Conservation (phyloP, 768 basidiomycete species). For the Lyophyllum decastes region DNA sequence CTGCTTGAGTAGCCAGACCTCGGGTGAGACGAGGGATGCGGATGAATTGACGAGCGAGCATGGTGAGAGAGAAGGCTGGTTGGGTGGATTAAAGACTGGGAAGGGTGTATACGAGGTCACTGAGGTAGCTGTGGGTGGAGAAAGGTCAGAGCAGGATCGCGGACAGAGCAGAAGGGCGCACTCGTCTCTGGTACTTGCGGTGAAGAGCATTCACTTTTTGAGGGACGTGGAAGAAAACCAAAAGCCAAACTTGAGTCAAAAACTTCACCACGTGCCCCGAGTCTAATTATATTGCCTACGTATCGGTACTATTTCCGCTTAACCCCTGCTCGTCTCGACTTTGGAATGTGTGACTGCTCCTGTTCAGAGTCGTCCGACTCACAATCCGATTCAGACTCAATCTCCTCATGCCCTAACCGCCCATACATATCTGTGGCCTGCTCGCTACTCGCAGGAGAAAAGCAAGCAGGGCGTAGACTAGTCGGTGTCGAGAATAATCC, state of each 20-base stretch:
- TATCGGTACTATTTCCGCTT: slow-evolving; percentile 10
- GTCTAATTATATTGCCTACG: slow-evolving; percentile 49
- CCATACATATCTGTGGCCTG: slow-evolving; percentile 40
- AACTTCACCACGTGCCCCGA: slow-evolving; percentile 13
- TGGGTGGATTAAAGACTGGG: slow-evolving; percentile 34
- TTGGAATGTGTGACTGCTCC: slow-evolving; percentile 61
- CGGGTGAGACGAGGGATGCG: slow-evolving; percentile 53
- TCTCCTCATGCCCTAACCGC: slow-evolving; percentile 30
- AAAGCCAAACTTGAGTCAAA: slow-evolving; percentile 11
- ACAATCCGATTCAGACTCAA: slow-evolving; percentile 41
- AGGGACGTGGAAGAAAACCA: slow-evolving; percentile 14
- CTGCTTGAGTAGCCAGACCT: slow-evolving; percentile 68
- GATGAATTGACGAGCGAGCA: slow-evolving; percentile 59
- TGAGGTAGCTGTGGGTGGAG: slow-evolving; percentile 66
- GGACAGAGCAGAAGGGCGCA: slow-evolving; percentile 35
- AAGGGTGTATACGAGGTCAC: slow-evolving; percentile 88
- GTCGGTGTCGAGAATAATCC: slow-evolving; percentile 30
- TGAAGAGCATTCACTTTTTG: slow-evolving; percentile 72
- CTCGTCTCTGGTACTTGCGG: slow-evolving; percentile 89
- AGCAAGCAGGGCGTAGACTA: slow-evolving; percentile 29
- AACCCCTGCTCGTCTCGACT: slow-evolving; percentile 53
- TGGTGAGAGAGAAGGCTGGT: slow-evolving; percentile 31
- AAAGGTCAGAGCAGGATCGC: slow-evolving; percentile 21
- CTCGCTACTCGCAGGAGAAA: slow-evolving; percentile 25
- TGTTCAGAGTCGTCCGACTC: slow-evolving; percentile 46